Base-by-base conservation (phyloP, 169 alveolate species). In the Cryptosporidium xiaoi region DNA sequence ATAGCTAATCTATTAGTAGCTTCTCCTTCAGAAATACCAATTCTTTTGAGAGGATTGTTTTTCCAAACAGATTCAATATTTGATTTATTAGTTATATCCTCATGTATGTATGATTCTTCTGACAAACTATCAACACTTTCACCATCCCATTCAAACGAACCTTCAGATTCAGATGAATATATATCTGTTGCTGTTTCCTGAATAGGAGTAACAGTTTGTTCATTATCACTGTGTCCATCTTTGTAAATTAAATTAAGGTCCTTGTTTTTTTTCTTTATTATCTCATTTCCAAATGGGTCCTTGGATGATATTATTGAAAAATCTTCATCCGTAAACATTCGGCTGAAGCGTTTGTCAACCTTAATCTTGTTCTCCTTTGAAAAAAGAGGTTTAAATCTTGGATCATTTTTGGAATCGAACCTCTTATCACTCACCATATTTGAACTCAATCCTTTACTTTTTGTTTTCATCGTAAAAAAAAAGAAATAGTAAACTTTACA, bases 1-100 rank as follows among this genome's bases (percentile, higher is more conserved):
- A 98, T 94, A 16, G 99, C 99, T 20, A 98, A 66, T 84, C 99
- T 96, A 66, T 91, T 92, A 15, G 96, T 92, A 31, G 93, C 97
- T 53, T 96, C 91, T 58, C 96, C 96, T 64, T 90, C 92, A 4
- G 85, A 82, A 15, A 90, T 82, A 44, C 71, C 92, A 31, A 71
- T 67, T 18, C 65, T 58, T 44, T 77, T 20, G 10, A 77, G 27
- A 24, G 87, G 87, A 60, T 77, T 77, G n/a, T 48, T 60, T 60
- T 77, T 77, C 87, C 87, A 77, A 60, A 77, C 36, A 16, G 69
- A 46, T 36, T 62, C 77, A 5, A 31, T 56, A 40, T 40, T 6
- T 34, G 40, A 16, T 58, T 20, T 77, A 12, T 24, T 48, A 20
- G n/a, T 4, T 7, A 6, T 29, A 34, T 46, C 18, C 5, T 56